Conservation (phyloP, 345 rosid genomes). For the Eucalyptus polyanthemos region DNA sequence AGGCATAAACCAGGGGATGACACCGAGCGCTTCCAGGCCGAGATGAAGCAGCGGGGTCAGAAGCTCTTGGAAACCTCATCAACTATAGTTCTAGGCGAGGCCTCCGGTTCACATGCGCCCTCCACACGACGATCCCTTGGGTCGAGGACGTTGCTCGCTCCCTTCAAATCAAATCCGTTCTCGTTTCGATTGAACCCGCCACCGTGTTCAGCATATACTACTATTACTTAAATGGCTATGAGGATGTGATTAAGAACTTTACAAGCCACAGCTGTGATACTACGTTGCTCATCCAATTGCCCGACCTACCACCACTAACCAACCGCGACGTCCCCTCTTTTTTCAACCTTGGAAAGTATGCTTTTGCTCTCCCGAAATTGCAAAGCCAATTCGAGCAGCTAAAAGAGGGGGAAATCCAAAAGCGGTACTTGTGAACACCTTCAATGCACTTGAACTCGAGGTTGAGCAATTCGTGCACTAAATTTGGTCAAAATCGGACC, state of each 20-base stretch:
- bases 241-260: background rate
- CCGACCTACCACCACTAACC: slow-evolving; percentile 27
- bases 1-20: slow-evolving; percentile 14
- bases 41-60: background rate
- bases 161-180: slow-evolving; percentile 10
- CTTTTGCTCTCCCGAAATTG: background rate
- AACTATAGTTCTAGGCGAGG: background rate
- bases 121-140: slow-evolving; percentile 20
- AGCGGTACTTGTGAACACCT: slow-evolving; percentile 2
- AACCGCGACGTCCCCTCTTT: slow-evolving; percentile 41
- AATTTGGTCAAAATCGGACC: background rate
- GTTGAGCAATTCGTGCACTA: background rate
- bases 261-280: background rate
- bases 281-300: slow-evolving; percentile 1
- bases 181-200: slow-evolving; percentile 64
- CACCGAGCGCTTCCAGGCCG: background rate
- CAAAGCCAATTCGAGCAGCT: background rate
- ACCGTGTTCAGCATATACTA: slow-evolving; percentile 40
- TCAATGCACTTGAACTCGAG: background rate
- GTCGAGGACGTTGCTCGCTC: slow-evolving; percentile 33
- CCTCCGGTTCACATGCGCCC: background rate
- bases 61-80: slow-evolving; percentile 1
- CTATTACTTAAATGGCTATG: slow-evolving; percentile 32
- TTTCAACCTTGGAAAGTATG: slow-evolving; percentile 1
- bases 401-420: background rate